Percentiles rank a stretch among this genome's conserved stretches.
phyloP scores from a whole-genome alignment of 352 stramenopile genomes.

The Pythium guiyangense region DNA sequence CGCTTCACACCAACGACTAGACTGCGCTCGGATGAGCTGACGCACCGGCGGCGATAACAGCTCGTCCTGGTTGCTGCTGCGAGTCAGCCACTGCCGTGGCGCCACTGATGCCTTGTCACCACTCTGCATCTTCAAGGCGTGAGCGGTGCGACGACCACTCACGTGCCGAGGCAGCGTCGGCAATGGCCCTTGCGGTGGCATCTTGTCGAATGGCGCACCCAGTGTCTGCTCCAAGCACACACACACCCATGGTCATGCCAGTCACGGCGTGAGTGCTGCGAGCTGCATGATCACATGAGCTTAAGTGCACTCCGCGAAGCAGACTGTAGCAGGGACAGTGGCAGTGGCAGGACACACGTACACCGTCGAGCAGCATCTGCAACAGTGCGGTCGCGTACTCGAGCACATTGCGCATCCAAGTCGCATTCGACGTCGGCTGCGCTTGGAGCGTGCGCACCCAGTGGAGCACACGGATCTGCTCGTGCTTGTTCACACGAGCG shows the following conservation, averaged over 20 bases:
- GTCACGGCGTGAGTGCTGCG: no score
- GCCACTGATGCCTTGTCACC: not conserved
- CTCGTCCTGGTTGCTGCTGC: not conserved
- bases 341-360: slow-evolving; percentile 13
- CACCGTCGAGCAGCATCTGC: slow-evolving; percentile 49
- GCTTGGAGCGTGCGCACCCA: slow-evolving; percentile 55
- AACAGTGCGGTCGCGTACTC: slow-evolving; percentile 39
- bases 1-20: not conserved
- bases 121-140: not conserved
- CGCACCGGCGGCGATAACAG: no score
- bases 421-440: slow-evolving; percentile 43
- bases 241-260: not conserved
- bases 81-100: no score
- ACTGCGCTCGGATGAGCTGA: no score
- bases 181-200: slow-evolving; percentile 56
- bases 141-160: slow-evolving; percentile 17
- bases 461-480: slow-evolving; percentile 54
- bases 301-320: no score
- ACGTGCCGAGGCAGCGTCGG: slow-evolving; percentile 34
- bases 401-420: slow-evolving; percentile 56
- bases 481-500: slow-evolving; percentile 30
- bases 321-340: not conserved
- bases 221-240: slow-evolving; percentile 24
- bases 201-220: slow-evolving; percentile 55
- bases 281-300: no score